Percentiles rank a stretch among this genome's conserved stretches.
These are phyloP conservation scores for Boletus speciosus DNA, from an alignment of 768 basidiomycete genomes.

Conservation along the genomic window DNA sequence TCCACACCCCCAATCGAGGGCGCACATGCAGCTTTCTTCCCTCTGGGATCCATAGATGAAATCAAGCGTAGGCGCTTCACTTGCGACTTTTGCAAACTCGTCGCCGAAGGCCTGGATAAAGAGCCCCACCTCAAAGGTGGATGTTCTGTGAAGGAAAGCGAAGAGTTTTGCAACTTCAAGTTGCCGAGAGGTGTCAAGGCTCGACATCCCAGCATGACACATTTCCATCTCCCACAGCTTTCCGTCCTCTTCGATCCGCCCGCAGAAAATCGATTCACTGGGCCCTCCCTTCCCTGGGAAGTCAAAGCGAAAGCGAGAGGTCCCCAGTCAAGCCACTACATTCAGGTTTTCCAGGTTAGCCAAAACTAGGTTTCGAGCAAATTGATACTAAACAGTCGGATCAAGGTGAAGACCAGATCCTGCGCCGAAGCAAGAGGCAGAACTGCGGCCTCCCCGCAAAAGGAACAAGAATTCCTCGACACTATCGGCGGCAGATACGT, in stretches of 20 bases:
- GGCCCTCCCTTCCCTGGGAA: too few relatives aligned
- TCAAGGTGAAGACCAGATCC: too few relatives aligned
- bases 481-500: too few relatives aligned
- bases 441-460: too few relatives aligned
- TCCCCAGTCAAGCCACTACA: too few relatives aligned
- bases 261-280: not conserved
- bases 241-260: conserved; percentile 1
- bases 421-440: too few relatives aligned
- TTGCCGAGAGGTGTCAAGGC: not conserved
- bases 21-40: too few relatives aligned
- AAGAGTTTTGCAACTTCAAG: conserved; percentile 5
- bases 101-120: conserved; percentile 8
- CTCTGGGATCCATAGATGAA: not conserved
- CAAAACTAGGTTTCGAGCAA: too few relatives aligned
- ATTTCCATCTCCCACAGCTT: conserved; percentile 14
- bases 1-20: not conserved
- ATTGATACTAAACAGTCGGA: too few relatives aligned
- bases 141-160: not conserved
- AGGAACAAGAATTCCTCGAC: too few relatives aligned
- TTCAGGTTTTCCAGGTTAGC: too few relatives aligned
- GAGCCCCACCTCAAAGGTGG: conserved; percentile 8
- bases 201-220: conserved; percentile 2
- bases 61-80: conserved; percentile 10
- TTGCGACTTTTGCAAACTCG: conserved; percentile 14
- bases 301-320: too few relatives aligned